These are phyloP conservation scores for Boletales sp. DNA, from an alignment of 768 basidiomycete species.

Conservation along the genomic window DNA sequence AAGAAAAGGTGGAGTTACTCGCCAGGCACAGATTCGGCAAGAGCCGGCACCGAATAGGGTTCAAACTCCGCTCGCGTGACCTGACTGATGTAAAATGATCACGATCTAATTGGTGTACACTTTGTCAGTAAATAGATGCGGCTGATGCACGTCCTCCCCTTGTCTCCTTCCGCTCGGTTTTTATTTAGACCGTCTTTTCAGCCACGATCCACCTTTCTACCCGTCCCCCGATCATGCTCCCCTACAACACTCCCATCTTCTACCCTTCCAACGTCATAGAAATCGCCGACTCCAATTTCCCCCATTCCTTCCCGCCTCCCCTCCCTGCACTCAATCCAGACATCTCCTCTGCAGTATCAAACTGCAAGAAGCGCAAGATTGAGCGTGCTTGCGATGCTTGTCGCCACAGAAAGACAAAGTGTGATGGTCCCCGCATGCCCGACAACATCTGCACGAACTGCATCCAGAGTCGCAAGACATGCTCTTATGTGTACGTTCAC, in stretches of 20 bases:
- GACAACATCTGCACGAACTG: conserved; percentile 59
- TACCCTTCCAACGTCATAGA: conserved; percentile 27
- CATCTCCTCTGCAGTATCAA: conserved; percentile 14
- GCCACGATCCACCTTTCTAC: conserved; percentile 1
- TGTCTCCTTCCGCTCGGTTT: background rate
- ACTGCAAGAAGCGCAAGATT: conserved; percentile 42
- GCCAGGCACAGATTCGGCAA: too few relatives aligned
- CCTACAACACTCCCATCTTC: conserved; percentile 11
- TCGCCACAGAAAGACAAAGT: conserved; percentile 55
- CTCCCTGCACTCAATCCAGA: conserved; percentile 7
- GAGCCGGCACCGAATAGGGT: too few relatives aligned
- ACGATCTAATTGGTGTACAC: too few relatives aligned
- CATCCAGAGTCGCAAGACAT: conserved; percentile 43
- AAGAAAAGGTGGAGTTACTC: too few relatives aligned
- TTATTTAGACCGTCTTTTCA: conserved; percentile 12
- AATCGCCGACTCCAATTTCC: conserved; percentile 17
- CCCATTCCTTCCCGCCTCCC: background rate
- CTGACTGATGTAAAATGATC: too few relatives aligned
- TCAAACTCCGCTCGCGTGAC: too few relatives aligned
- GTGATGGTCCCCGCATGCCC: conserved; percentile 53
- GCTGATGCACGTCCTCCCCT: too few relatives aligned
- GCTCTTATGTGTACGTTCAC: conserved; percentile 55
- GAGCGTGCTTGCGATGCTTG: conserved; percentile 61
- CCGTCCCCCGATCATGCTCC: background rate
- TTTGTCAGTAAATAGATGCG: too few relatives aligned